Evolutionary conservation across 2,329 filamentous ascomycete genomes (phyloP).

Genomic region (Lachnellula subtilissima): DNA sequence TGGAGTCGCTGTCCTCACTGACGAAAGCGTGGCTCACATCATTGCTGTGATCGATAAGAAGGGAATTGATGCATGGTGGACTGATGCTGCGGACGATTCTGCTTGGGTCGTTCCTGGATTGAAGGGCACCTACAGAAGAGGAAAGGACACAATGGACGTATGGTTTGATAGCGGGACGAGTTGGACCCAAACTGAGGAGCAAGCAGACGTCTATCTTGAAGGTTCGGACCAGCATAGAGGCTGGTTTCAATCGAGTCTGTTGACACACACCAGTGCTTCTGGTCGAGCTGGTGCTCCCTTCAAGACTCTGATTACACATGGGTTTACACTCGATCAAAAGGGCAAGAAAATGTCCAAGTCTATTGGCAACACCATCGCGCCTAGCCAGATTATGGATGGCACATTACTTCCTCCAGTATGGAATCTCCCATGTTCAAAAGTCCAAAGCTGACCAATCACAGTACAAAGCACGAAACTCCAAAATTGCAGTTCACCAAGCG

Average conservation of each 20-base stretch:
- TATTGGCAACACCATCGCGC: conserved; percentile 79
- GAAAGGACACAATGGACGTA: conserved; percentile 96
- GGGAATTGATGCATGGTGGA: conserved; percentile 93
- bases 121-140: conserved; percentile 60
- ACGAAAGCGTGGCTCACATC: conserved; percentile 77
- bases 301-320: conserved; percentile 86
- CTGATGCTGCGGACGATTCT: conserved; percentile 68
- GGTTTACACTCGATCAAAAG: conserved; percentile 82
- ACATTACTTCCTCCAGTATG: conserved; percentile 60
- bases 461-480: conserved; percentile 45
- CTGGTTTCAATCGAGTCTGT: conserved; percentile 95
- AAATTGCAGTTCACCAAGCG: conserved; percentile 52
- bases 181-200: conserved; percentile 61
- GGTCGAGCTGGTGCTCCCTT: conserved; percentile 59
- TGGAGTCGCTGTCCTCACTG: conserved; percentile 72
- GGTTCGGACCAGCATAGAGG: conserved; percentile 94
- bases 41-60: conserved; percentile 71
- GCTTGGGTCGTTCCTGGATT: conserved; percentile 71
- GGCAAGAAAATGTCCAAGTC: conserved; percentile 99
- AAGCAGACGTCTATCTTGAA: conserved; percentile 85
- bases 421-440: conserved; percentile 27
- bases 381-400: conserved; percentile 79
- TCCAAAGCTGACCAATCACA: background rate
- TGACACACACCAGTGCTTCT: conserved; percentile 64
- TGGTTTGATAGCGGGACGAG: conserved; percentile 99